Percentiles rank a stretch among this genome's conserved stretches.
phyloP scores from a whole-genome alignment of 1,284 basidiomycete species.

The Puccinia horiana region DNA sequence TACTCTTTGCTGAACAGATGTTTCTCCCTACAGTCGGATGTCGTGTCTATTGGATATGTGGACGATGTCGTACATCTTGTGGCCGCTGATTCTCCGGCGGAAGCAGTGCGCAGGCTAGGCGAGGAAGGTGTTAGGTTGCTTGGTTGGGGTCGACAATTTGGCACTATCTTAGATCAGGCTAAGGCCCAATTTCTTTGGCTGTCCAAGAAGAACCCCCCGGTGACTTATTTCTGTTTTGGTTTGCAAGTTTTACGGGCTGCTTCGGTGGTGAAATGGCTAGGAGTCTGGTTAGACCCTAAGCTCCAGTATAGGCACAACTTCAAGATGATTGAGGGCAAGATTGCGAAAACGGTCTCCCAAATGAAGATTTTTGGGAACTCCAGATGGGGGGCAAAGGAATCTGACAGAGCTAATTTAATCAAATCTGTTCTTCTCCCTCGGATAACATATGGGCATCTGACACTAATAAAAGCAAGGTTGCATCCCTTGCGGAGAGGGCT shows the following conservation, averaged over 20 bases:
- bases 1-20: background rate
- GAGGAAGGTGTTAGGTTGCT: too few species aligned
- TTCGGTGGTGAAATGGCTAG: too few species aligned
- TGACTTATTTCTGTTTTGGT: too few species aligned
- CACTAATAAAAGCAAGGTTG: background rate
- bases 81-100: background rate
- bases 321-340: too few species aligned
- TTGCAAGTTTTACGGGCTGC: too few species aligned
- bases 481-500: background rate
- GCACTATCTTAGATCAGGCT: background rate
- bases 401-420: background rate
- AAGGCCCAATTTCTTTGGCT: slow-evolving; percentile 1
- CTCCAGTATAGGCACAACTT: too few species aligned
- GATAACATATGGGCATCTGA: background rate
- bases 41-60: background rate
- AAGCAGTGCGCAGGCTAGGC: background rate
- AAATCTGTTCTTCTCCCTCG: background rate
- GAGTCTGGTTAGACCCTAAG: too few species aligned
- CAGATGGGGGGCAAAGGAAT: background rate
- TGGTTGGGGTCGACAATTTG: background rate
- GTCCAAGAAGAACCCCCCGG: too few species aligned
- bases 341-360: too few species aligned
- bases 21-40: background rate
- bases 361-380: background rate
- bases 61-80: slow-evolving; percentile 12